Evolutionary conservation across 2,329 filamentous ascomycete species (phyloP).

Genomic region (Aspergillaceae sp.): DNA sequence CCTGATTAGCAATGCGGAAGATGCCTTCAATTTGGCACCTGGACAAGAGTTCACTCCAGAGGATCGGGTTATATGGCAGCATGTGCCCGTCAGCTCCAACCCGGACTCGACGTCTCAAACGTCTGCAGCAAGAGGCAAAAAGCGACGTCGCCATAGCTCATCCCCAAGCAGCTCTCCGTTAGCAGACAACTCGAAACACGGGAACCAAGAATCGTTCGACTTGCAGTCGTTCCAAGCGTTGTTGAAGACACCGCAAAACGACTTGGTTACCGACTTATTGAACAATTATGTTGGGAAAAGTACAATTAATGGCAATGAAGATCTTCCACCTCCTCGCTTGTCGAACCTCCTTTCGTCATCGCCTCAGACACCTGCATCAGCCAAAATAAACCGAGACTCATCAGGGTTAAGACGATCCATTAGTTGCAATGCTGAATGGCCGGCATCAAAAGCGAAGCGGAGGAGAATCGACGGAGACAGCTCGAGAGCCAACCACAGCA

Average conservation of each 20-base stretch:
- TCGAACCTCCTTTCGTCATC: slow-evolving; percentile 62
- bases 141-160: slow-evolving; percentile 60
- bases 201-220: slow-evolving; percentile 42
- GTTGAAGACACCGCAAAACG: slow-evolving; percentile 58
- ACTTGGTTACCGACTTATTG: slow-evolving; percentile 69
- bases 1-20: slow-evolving; percentile 53
- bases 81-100: slow-evolving; percentile 36
- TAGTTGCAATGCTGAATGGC: slow-evolving; percentile 63
- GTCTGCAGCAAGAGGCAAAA: slow-evolving; percentile 43
- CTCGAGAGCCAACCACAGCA: slow-evolving; percentile 38
- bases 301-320: slow-evolving; percentile 36
- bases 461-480: slow-evolving; percentile 48
- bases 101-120: slow-evolving; percentile 41
- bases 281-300: slow-evolving; percentile 59
- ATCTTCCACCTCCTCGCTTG: slow-evolving; percentile 49
- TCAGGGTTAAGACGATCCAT: slow-evolving; percentile 54
- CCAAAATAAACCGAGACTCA: slow-evolving; percentile 34
- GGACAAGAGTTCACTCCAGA: slow-evolving; percentile 48
- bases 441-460: slow-evolving; percentile 53
- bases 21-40: slow-evolving; percentile 42
- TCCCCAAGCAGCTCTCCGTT: slow-evolving; percentile 63
- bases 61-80: slow-evolving; percentile 54
- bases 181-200: slow-evolving; percentile 29
- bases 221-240: slow-evolving; percentile 51
- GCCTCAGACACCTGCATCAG: slow-evolving; percentile 53